Evolutionary conservation across 768 basidiomycete genomes (phyloP).

Genomic region (Pleurotus cornucopiae): DNA sequence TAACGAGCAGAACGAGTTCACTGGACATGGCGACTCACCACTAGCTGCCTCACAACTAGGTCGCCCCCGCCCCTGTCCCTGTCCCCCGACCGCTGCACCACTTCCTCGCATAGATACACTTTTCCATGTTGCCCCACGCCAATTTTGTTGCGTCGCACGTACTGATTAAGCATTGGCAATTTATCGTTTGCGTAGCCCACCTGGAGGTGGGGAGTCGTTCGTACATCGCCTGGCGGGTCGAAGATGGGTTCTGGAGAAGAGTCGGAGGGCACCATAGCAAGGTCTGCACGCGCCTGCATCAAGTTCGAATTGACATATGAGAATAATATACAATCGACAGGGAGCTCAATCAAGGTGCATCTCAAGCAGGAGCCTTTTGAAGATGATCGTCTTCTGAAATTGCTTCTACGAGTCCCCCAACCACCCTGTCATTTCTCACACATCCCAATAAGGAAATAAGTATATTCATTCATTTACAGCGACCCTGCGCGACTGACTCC

Average conservation of each 20-base stretch:
- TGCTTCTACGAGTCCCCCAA: constrained; percentile 20
- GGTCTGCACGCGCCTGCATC: constrained; percentile 20
- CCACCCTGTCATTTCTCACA: constrained; percentile 15
- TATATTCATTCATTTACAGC: neutral
- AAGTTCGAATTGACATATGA: constrained; percentile 17
- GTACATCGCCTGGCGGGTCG: constrained; percentile 40
- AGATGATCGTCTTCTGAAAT: constrained; percentile 30
- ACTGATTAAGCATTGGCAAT: constrained; percentile 75
- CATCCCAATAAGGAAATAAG: neutral
- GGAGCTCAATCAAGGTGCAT: constrained; percentile 6
- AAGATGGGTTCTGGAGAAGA: constrained; percentile 18
- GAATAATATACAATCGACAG: constrained; percentile 18
- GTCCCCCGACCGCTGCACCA: constrained; percentile 4
- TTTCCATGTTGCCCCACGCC: constrained; percentile 90
- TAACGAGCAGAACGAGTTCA: neutral
- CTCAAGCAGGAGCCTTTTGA: constrained; percentile 21
- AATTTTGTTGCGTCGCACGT: constrained; percentile 68
- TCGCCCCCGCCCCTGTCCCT: constrained; percentile 2
- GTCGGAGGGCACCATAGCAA: constrained; percentile 17
- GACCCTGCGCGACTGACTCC: neutral
- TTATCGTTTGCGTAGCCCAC: constrained; percentile 29
- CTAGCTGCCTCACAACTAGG: constrained; percentile 28
- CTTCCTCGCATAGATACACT: constrained; percentile 61
- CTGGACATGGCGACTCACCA: constrained; percentile 26
- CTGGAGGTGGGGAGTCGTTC: constrained; percentile 43